Percentiles rank a stretch among this genome's conserved stretches.
Evolutionary conservation across 169 alveolate genomes (phyloP).

Genomic region (Perkinsus chesapeaki): DNA sequence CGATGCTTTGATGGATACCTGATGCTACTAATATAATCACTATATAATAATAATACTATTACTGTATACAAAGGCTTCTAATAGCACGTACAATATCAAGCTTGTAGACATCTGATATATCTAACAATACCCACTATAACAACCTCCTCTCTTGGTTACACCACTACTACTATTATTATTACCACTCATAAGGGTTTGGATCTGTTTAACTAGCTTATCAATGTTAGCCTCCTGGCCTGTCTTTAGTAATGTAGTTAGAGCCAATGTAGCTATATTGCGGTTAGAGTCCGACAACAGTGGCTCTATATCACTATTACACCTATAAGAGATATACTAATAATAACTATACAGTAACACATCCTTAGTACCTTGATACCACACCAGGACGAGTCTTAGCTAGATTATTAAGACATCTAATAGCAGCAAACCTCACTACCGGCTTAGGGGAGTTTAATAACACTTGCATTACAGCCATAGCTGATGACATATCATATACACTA

Average conservation of each 20-base stretch:
- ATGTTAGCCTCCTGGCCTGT: conserved; percentile 88
- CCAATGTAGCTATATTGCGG: conserved; percentile 77
- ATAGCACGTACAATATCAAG: conserved; percentile 83
- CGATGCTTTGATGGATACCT: conserved; percentile 83
- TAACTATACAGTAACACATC: too few species aligned
- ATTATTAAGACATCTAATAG: conserved; percentile 64
- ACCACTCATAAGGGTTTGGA: conserved; percentile 59
- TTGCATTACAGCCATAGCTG: conserved; percentile 38
- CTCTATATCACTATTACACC: conserved; percentile 79
- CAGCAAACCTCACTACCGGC: conserved; percentile 76
- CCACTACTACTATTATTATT: background rate
- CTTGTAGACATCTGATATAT: conserved; percentile 72
- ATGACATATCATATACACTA: conserved; percentile 5
- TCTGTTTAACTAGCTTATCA: conserved; percentile 81
- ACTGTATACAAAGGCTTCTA: conserved; percentile 57
- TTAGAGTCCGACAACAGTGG: conserved; percentile 76
- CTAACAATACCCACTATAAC: conserved; percentile 28
- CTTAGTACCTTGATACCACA: conserved; percentile 43
- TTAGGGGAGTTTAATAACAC: conserved; percentile 56
- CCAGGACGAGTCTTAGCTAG: conserved; percentile 54
- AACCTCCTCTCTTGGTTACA: conserved; percentile 9
- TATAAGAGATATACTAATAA: too few species aligned
- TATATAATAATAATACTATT: background rate
- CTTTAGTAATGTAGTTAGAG: conserved; percentile 87
- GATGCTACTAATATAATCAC: conserved; percentile 29